A percentile compares a stretch with the other conserved stretches of the same genome.
These are phyloP conservation scores for Aspergillus bridgeri DNA, from an alignment of 495 filamentous ascomycete species.

Conservation along the genomic window DNA sequence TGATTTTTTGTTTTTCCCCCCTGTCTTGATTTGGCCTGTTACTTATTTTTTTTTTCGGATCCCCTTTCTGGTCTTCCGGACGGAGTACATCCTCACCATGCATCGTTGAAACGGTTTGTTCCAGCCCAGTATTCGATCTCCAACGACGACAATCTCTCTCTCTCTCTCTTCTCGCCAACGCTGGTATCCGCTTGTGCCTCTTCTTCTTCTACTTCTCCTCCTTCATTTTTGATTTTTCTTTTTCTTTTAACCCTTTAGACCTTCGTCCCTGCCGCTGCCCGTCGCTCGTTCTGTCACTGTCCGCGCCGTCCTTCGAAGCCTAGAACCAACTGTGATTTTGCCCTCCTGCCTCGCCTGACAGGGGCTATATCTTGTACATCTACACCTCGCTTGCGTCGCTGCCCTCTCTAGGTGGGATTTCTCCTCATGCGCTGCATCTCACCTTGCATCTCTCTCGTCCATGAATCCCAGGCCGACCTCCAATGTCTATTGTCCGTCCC, in stretches of 20 bases:
- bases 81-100: conserved; percentile 10
- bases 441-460: background rate
- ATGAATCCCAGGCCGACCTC: conserved; percentile 15
- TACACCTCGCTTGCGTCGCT: background rate
- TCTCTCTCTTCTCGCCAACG: conserved; percentile 12
- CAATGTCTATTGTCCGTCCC: conserved; percentile 25
- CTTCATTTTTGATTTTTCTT: no score
- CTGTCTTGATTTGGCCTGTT: conserved; percentile 5
- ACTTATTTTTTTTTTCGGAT: background rate
- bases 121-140: conserved; percentile 19
- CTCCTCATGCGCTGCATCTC: conserved; percentile 10
- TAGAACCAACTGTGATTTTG: conserved; percentile 12
- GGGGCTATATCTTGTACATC: background rate
- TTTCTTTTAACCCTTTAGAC: background rate
- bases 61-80: background rate
- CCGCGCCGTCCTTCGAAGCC: conserved; percentile 12
- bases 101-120: conserved; percentile 22
- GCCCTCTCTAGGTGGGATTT: background rate
- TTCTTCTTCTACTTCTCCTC: no score
- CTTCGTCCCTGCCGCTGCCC: background rate
- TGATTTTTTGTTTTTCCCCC: conserved; percentile 7
- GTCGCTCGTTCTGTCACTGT: background rate
- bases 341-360: background rate
- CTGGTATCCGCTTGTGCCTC: conserved; percentile 19
- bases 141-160: conserved; percentile 16